Evolutionary conservation across 208 protist species (phyloP).

Genomic region (Leishmania turanica): DNA sequence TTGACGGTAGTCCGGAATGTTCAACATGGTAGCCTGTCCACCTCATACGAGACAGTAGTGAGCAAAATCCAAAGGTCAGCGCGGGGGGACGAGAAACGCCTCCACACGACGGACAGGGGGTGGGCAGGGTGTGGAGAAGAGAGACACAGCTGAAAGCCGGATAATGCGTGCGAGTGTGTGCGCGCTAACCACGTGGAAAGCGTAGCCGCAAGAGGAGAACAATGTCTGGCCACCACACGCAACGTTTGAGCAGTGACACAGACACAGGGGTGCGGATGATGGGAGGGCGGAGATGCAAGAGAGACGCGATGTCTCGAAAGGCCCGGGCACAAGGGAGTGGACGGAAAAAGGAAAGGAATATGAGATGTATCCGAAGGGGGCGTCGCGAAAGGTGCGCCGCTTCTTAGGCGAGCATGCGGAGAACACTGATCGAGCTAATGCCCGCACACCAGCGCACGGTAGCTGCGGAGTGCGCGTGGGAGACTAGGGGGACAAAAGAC

Average conservation of each 20-base stretch:
- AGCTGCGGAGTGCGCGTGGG: not conserved
- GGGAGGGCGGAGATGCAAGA: no score
- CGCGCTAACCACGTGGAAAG: not conserved
- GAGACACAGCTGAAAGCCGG: not conserved
- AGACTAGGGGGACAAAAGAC: not conserved
- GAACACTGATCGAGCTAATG: not conserved
- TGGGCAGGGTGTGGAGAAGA: not conserved
- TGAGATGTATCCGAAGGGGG: not conserved
- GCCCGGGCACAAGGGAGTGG: no score
- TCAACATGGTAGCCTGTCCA: not conserved
- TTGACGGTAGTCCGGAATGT: constrained; percentile 28
- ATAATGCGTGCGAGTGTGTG: not conserved
- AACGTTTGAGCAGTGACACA: no score
- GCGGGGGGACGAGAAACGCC: not conserved
- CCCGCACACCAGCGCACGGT: not conserved
- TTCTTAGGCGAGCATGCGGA: not conserved
- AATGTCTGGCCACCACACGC: no score
- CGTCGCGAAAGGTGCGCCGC: not conserved
- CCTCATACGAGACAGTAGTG: not conserved
- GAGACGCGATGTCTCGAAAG: no score
- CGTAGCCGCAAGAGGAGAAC: not conserved
- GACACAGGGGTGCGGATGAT: no score
- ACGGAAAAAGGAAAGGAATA: not conserved
- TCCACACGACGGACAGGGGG: not conserved
- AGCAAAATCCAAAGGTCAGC: not conserved